Base-by-base conservation (phyloP, 768 basidiomycete species). In the Rhizopogon vulgaris region DNA sequence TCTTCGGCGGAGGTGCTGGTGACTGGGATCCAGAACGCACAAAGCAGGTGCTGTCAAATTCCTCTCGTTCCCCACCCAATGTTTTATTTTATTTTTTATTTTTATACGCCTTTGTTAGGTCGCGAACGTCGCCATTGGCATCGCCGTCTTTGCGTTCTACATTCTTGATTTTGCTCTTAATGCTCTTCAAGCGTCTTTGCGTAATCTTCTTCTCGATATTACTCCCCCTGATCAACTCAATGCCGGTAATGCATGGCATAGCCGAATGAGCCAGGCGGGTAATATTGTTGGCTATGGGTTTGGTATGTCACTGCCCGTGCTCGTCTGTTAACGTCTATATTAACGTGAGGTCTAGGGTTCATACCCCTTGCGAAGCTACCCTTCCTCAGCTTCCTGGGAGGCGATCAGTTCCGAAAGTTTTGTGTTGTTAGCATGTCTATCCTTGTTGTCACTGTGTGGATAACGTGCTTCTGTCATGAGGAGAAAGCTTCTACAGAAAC, bases 201-300 rank as follows among this genome's bases (percentile, higher is more conserved):
- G 94, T 46, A 96, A 96, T 68, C 81, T 99, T n/a, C 76, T 97
- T 11, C 77, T 99, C 53, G 96, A 99, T 64, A 72, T 95, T 47
- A 82, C 91, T 0, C 94, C 96, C 6, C 80, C 90, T 12, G 80
- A 85, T 55, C 95, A 97, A 66, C 80, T 97, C 11, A 93, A 86
- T 51, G 78, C 84, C n/a, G 93, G 87, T 4, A 99, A 98, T 71
- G 96, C 96, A 32, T 99, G 95, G 94, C 94, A 97, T 56, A 89
- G 94, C 41, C 78, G 92, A 55, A 96, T 97, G 89, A 87, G 84
- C 40, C 93, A 98, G 64, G 84, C 93, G n/a, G 96, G 94, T 18
- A 98, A 96, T 64, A 95, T 98, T 45, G 67, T 97, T 56, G 96
- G 96, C 8, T 97, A 85, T 71, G 90, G 90, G 1, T 87, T 95